Percentiles rank a stretch among this genome's conserved stretches.
These are phyloP conservation scores for Barnettozyma sucrosica DNA, from an alignment of 805 yeast genomes.

Conservation along the genomic window DNA sequence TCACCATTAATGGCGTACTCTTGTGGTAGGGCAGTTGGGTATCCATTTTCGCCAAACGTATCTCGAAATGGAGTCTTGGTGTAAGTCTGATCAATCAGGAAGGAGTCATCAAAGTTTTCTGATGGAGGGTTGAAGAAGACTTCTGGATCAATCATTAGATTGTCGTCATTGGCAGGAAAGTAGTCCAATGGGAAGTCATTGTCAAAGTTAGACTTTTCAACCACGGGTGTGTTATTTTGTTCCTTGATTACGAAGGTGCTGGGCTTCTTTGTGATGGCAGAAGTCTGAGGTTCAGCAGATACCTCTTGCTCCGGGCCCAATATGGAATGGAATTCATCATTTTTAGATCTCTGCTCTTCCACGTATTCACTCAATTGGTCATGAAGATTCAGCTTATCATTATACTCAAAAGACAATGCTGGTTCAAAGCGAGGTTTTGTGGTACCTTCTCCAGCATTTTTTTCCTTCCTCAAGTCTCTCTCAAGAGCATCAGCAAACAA, in stretches of 20 bases:
- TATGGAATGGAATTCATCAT: background rate
- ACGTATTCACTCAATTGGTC: constrained; percentile 47
- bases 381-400: constrained; percentile 36
- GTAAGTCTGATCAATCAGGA: constrained; percentile 45
- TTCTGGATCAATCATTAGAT: constrained; percentile 24
- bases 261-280: constrained; percentile 3
- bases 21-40: background rate
- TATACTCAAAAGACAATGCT: constrained; percentile 67
- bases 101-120: constrained; percentile 36
- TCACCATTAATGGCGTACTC: constrained; percentile 2
- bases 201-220: constrained; percentile 19
- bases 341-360: constrained; percentile 25
- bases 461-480: constrained; percentile 81
- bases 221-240: constrained; percentile 18
- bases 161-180: constrained; percentile 38
- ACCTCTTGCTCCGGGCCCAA: constrained; percentile 1
- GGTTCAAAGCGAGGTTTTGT: constrained; percentile 74
- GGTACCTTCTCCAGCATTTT: constrained; percentile 54
- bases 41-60: constrained; percentile 12
- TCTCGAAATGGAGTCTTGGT: constrained; percentile 33
- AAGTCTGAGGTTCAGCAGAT: background rate
- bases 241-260: constrained; percentile 20
- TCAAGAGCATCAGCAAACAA: constrained; percentile 90
- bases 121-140: constrained; percentile 30
- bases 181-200: constrained; percentile 73